Evolutionary conservation across 2,329 filamentous ascomycete genomes (phyloP).

Genomic region (Talaromyces albobiverticillius): DNA sequence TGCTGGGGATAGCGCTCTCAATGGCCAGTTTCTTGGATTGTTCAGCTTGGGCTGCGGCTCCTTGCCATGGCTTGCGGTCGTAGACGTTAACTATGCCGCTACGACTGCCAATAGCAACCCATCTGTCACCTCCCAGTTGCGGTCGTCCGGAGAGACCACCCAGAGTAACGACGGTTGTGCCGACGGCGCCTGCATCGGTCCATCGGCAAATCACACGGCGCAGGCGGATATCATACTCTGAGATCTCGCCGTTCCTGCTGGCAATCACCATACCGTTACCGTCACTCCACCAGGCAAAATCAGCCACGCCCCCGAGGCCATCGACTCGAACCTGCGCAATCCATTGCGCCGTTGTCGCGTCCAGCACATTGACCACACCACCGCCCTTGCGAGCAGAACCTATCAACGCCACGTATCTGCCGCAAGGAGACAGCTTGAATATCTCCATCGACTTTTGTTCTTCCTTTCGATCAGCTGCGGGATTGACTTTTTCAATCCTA

Average conservation of each 20-base stretch:
- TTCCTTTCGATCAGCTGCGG: conserved; percentile 65
- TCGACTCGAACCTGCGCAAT: conserved; percentile 77
- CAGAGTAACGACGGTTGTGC: conserved; percentile 76
- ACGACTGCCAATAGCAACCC: conserved; percentile 82
- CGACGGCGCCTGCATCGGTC: conserved; percentile 86
- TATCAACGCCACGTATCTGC: conserved; percentile 78
- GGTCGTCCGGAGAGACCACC: conserved; percentile 51
- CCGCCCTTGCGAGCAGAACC: conserved; percentile 80
- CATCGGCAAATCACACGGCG: conserved; percentile 74
- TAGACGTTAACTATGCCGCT: conserved; percentile 93
- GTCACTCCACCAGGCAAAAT: conserved; percentile 90
- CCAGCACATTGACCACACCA: conserved; percentile 81
- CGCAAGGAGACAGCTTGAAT: conserved; percentile 84
- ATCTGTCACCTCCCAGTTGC: conserved; percentile 70
- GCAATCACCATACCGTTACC: conserved; percentile 78
- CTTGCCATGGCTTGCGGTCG: conserved; percentile 67
- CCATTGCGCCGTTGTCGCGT: conserved; percentile 81
- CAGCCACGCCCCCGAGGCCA: conserved; percentile 76
- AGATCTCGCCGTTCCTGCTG: conserved; percentile 83
- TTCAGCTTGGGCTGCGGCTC: conserved; percentile 33
- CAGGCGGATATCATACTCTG: conserved; percentile 75
- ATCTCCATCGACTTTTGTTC: conserved; percentile 89
- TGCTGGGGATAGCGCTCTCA: conserved; percentile 55
- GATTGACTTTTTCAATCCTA: conserved; percentile 75
- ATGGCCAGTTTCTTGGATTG: conserved; percentile 23